Conservation (phyloP, 306 rosid species). For the Prosopis cineraria region DNA sequence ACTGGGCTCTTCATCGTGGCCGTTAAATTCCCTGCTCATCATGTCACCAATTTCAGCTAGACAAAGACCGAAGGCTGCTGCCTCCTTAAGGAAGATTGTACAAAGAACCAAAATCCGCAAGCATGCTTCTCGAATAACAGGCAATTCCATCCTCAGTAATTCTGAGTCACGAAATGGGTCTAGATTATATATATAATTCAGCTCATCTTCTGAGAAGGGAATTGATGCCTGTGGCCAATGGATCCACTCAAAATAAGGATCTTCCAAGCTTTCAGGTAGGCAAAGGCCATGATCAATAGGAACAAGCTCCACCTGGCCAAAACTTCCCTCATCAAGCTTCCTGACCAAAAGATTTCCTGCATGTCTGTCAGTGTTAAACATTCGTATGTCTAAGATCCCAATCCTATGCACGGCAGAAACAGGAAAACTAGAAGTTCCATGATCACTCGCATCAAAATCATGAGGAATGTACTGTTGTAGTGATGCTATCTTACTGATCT, state of each 20-base stretch:
- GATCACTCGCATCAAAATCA: constrained; percentile 22
- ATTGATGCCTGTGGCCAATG: constrained; percentile 28
- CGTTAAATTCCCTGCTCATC: constrained; percentile 76
- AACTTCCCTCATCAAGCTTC: constrained; percentile 19
- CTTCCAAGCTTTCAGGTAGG: constrained; percentile 24
- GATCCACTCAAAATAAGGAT: constrained; percentile 25
- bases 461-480: constrained; percentile 11
- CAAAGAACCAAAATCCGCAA: constrained; percentile 73
- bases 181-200: constrained; percentile 50
- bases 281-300: constrained; percentile 25
- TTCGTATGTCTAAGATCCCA: constrained; percentile 11
- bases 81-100: constrained; percentile 79
- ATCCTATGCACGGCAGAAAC: constrained; percentile 12
- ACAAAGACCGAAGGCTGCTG: constrained; percentile 77
- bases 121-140: constrained; percentile 83
- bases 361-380: constrained; percentile 22
- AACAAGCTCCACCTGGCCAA: constrained; percentile 14
- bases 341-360: constrained; percentile 20
- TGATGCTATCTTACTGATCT: constrained; percentile 17
- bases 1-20: constrained; percentile 74
- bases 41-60: constrained; percentile 80
- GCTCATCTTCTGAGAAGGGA: constrained; percentile 22
- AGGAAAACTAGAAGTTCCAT: constrained; percentile 25
- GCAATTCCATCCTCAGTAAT: constrained; percentile 78
- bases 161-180: constrained; percentile 73